phyloP scores from a whole-genome alignment of 2,329 filamentous ascomycete genomes.

The Penicillium sp. region DNA sequence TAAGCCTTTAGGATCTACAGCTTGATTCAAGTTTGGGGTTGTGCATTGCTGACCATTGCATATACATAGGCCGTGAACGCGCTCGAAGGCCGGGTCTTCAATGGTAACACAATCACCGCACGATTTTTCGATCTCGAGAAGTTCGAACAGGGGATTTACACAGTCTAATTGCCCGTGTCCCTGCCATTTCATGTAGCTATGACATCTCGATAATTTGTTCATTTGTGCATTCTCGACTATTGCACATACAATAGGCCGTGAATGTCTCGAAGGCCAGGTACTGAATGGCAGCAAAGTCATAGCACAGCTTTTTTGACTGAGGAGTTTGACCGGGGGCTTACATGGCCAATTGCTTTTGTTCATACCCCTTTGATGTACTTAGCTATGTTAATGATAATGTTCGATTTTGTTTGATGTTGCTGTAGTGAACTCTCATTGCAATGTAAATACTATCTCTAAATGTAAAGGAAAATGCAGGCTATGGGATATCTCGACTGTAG shows the following conservation, averaged over 20 bases:
- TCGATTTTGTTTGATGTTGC: background rate
- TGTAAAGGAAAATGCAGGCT: background rate
- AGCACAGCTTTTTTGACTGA: slow-evolving; percentile 62
- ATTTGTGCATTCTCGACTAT: background rate
- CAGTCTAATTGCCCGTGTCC: slow-evolving; percentile 19
- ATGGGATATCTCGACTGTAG: background rate
- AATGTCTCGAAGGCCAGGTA: slow-evolving; percentile 51
- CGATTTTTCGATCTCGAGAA: slow-evolving; percentile 72
- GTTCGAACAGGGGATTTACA: slow-evolving; percentile 62
- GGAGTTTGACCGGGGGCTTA: slow-evolving; percentile 64
- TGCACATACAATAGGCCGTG: background rate
- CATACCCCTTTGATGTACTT: background rate
- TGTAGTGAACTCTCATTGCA: background rate
- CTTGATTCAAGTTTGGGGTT: background rate
- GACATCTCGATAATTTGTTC: background rate
- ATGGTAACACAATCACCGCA: slow-evolving; percentile 73
- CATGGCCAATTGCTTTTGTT: slow-evolving; percentile 22
- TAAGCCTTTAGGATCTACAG: slow-evolving; percentile 41
- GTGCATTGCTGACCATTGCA: slow-evolving; percentile 2
- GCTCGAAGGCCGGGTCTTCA: slow-evolving; percentile 77
- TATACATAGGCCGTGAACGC: slow-evolving; percentile 68
- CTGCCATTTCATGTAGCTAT: background rate
- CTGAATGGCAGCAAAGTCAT: slow-evolving; percentile 80
- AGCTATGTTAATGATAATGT: background rate
- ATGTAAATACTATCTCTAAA: background rate